phyloP scores from a whole-genome alignment of 2,329 filamentous ascomycete species.

The Aspergillus amoenus region DNA sequence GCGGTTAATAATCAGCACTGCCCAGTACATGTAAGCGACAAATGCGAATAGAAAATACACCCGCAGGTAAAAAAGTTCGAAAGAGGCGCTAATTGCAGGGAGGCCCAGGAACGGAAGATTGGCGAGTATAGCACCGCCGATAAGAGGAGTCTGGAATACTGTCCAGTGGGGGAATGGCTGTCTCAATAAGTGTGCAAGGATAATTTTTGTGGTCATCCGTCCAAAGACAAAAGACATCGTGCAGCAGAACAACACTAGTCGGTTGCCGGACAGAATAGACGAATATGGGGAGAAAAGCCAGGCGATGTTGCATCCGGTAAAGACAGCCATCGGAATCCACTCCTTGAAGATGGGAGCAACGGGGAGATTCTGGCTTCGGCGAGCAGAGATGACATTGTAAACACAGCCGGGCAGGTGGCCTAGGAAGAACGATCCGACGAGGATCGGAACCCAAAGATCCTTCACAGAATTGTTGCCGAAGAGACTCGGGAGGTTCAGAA shows the following conservation, averaged over 20 bases:
- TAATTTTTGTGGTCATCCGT: constrained; percentile 98
- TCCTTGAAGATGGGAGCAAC: constrained; percentile 83
- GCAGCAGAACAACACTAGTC: constrained; percentile 86
- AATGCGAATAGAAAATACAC: constrained; percentile 79
- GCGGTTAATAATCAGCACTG: constrained; percentile 81
- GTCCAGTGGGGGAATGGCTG: constrained; percentile 98
- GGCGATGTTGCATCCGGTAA: constrained; percentile 68
- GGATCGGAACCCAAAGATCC: constrained; percentile 81
- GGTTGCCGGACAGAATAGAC: constrained; percentile 75
- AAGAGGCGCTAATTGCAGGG: constrained; percentile 60
- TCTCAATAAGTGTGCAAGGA: constrained; percentile 87
- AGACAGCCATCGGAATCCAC: constrained; percentile 88
- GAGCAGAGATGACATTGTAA: constrained; percentile 76
- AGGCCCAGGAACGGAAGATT: constrained; percentile 80
- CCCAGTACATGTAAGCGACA: constrained; percentile 91
- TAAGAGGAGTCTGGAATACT: constrained; percentile 79
- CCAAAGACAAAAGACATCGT: constrained; percentile 98
- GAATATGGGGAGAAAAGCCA: constrained; percentile 94
- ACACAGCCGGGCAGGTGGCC: constrained; percentile 88
- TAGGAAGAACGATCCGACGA: constrained; percentile 64
- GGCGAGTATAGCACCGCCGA: constrained; percentile 77
- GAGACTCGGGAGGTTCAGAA: constrained; percentile 63
- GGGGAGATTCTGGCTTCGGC: constrained; percentile 69
- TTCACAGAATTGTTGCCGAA: constrained; percentile 74
- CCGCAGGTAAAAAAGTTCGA: constrained; percentile 80